Evolutionary conservation across 331 rosid genomes (phyloP), one percentile per base, ranked within the genome.

Genomic region (Arachis monticola): DNA sequence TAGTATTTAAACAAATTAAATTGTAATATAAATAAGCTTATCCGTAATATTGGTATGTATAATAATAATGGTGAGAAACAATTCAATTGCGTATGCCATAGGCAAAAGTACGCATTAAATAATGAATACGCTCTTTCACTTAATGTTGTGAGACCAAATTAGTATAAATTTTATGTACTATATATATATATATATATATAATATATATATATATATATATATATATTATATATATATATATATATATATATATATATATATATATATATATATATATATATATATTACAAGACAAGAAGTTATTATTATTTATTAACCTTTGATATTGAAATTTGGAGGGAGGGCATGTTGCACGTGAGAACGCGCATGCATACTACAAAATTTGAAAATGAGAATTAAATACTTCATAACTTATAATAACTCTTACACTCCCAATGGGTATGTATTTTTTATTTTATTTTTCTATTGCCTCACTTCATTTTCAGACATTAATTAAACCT

Each of bases 291-390:
- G 78, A 62, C 62, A 7, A 53, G 63, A 69, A 55, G 64, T 13
- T 69, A 32, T 8, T 69, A 32, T 8, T 69, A n/a, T 52, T 69
- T 53, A 35, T 62, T 62, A 62, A 62, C 63, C 48, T 53, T 53
- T 53, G 30, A 53, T n/a, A 53, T 53, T 73, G 52, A 64, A 41
- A 42, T 48, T 22, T 7, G 38, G 51, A 38, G 0, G 62, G 7
- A 8, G 31, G 40, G 5, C 40, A 35, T 12, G 32, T 2, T 62
- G 38, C 22, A 6, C 35, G 13, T 41, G 51, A 64, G 31, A 64
- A 64, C 10, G 51, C 12, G 51, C 31, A 63, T 17, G 31, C 31
- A 22, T 22, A 22, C 27, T 22, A 1, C 50, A 61, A 61, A 60
- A 1, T 73, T 61, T 13, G 51, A 73, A 50, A 50, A 35, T 35